Evolutionary conservation across 768 basidiomycete genomes (phyloP).

Genomic region (Lentinula lateritia): DNA sequence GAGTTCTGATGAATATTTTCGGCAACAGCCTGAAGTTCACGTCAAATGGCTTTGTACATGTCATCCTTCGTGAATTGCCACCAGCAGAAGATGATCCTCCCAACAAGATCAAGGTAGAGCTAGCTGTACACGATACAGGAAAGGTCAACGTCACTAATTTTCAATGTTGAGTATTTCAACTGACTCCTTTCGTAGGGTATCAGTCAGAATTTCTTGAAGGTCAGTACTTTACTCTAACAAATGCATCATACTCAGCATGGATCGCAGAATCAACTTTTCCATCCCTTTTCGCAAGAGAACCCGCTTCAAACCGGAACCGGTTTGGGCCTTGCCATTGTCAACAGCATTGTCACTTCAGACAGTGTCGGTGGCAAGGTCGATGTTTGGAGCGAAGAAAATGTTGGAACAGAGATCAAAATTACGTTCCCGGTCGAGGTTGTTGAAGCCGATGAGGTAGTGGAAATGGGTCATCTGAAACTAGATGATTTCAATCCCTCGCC

Average conservation of each 20-base stretch:
- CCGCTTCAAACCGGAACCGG: constrained; percentile 91
- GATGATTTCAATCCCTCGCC: constrained; percentile 36
- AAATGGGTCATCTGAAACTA: constrained; percentile 41
- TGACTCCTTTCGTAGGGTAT: constrained; percentile 54
- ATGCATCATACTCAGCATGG: constrained; percentile 1
- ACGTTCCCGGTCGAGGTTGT: constrained; percentile 68
- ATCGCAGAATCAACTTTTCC: constrained; percentile 83
- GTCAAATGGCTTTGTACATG: constrained; percentile 82
- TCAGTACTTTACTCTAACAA: constrained; percentile 17
- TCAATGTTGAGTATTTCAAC: neutral
- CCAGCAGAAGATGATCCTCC: constrained; percentile 45
- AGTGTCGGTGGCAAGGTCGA: constrained; percentile 89
- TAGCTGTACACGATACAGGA: constrained; percentile 84
- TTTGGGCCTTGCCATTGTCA: constrained; percentile 91
- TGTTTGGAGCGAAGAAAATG: constrained; percentile 86
- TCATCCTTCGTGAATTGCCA: constrained; percentile 72
- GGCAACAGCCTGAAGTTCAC: constrained; percentile 95
- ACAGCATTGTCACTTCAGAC: constrained; percentile 82
- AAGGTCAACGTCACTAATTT: constrained; percentile 45
- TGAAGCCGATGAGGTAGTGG: constrained; percentile 34
- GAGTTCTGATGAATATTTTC: constrained; percentile 92
- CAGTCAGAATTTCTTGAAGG: constrained; percentile 88
- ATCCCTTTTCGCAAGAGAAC: constrained; percentile 96
- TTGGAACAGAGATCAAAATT: constrained; percentile 89
- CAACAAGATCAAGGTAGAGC: constrained; percentile 68